Base-by-base conservation (phyloP, 1,284 basidiomycete genomes). In the Coniferiporia sulphurascens region DNA sequence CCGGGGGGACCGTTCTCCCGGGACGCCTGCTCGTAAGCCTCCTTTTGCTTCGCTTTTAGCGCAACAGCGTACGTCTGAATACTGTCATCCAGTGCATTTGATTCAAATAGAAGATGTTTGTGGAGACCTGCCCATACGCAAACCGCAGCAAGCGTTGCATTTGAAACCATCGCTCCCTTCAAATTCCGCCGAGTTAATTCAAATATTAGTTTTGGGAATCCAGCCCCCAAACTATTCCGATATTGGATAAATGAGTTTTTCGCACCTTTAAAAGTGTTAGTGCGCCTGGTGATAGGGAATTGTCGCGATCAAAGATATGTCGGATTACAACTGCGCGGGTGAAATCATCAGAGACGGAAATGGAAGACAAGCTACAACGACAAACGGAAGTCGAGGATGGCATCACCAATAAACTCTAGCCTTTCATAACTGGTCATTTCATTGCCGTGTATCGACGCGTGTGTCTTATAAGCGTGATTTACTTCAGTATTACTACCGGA, bases 341-440 rank as follows among this genome's bases (percentile, higher is more conserved):
- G 32, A 52, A 32, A 44, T 43, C 48, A 58, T 45, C 9, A 56
- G 21, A 32, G 22, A 48, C 45, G 44, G 60, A 17, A 36, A 56
- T 48, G 45, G 45, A 52, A 6, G 43, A 52, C 15, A 32, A 56
- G 51, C n/a, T 50, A 55, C 36, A 38, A 51, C 7, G 53, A 13
- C 72, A 63, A 65, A 91, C 90, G 71, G 63, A 90, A 88, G 69
- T 93, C 90, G 38, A 93, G 78, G 48, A 93, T 81, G 2, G 87
- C 86, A 71, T 93, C 91, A 9, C 91, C 91, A 49, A 92, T 75
- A 68, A 91, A 93, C 69, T 93, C 90, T 22, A 92, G 76, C 52
- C 88, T 77, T 66, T 92, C 86, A 65, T 87, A 88, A 38, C 79
- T 81, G 13, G 77, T 80, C 52, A 77, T 73, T 57, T 83, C 79